These are phyloP conservation scores for Colletotrichum spaethianum DNA, from an alignment of 2,329 filamentous ascomycete genomes.

Conservation along the genomic window DNA sequence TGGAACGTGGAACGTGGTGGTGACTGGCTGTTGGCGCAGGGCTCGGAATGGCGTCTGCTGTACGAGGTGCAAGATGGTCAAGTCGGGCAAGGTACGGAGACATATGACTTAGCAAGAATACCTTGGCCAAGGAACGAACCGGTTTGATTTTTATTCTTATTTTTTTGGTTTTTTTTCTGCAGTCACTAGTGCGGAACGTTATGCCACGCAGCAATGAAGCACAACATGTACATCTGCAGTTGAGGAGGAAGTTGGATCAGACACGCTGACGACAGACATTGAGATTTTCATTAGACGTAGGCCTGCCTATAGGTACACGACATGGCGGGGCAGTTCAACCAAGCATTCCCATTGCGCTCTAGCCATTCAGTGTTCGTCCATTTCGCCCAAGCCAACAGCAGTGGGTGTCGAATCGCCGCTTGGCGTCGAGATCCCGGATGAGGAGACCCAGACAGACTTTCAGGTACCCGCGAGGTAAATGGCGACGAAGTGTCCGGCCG, in stretches of 20 bases:
- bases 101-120: too few relatives aligned
- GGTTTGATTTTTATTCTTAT: neutral
- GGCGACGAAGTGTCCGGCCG: neutral
- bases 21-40: slow-evolving; percentile 1
- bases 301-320: neutral
- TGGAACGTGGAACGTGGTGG: too few relatives aligned
- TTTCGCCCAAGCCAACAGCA: neutral
- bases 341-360: neutral
- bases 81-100: neutral
- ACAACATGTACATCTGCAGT: neutral
- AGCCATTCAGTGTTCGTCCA: neutral
- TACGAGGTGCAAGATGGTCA: neutral
- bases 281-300: neutral
- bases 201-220: neutral
- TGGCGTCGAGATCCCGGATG: slow-evolving; percentile 28
- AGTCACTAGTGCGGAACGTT: neutral
- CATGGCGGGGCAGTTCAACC: neutral
- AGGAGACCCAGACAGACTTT: slow-evolving; percentile 21
- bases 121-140: neutral
- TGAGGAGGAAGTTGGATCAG: neutral
- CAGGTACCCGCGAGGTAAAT: slow-evolving; percentile 39
- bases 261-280: neutral
- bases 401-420: slow-evolving; percentile 13
- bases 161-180: neutral
- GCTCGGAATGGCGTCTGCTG: neutral